Evolutionary conservation across 306 rosid species (phyloP).

Genomic region (Acacia crassicarpa): DNA sequence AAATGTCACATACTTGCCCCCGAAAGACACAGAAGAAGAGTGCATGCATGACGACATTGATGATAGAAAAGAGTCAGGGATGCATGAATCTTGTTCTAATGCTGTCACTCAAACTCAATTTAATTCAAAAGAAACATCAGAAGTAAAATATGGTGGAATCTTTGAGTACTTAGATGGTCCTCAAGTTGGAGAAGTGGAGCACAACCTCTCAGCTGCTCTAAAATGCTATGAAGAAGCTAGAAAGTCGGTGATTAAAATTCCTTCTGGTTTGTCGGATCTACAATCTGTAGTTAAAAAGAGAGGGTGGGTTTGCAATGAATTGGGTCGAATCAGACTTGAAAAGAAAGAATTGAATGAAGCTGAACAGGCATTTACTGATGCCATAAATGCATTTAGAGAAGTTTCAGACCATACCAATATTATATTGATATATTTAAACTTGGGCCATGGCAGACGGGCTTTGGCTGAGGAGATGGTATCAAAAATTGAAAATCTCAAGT

Average conservation of each 20-base stretch:
- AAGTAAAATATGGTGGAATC: conserved; percentile 80
- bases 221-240: conserved; percentile 85
- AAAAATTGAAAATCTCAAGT: conserved; percentile 62
- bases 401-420: conserved; percentile 89
- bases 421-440: conserved; percentile 83
- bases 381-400: conserved; percentile 85
- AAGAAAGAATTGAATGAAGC: conserved; percentile 71
- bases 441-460: conserved; percentile 95
- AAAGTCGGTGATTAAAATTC: conserved; percentile 63
- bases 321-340: conserved; percentile 81
- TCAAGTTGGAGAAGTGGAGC: conserved; percentile 55
- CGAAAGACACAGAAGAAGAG: conserved; percentile 50
- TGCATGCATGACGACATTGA: conserved; percentile 34
- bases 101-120: conserved; percentile 43
- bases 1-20: conserved; percentile 40
- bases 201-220: conserved; percentile 62
- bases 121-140: conserved; percentile 43
- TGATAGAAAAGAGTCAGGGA: conserved; percentile 32
- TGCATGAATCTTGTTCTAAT: conserved; percentile 29
- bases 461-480: conserved; percentile 86
- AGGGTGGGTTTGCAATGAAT: conserved; percentile 96
- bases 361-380: conserved; percentile 75
- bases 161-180: conserved; percentile 83
- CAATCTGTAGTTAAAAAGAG: conserved; percentile 71
- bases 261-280: conserved; percentile 67